Evolutionary conservation across 331 rosid genomes (phyloP), one percentile per base, ranked within the genome.

Genomic region (Dryas integrifolia): DNA sequence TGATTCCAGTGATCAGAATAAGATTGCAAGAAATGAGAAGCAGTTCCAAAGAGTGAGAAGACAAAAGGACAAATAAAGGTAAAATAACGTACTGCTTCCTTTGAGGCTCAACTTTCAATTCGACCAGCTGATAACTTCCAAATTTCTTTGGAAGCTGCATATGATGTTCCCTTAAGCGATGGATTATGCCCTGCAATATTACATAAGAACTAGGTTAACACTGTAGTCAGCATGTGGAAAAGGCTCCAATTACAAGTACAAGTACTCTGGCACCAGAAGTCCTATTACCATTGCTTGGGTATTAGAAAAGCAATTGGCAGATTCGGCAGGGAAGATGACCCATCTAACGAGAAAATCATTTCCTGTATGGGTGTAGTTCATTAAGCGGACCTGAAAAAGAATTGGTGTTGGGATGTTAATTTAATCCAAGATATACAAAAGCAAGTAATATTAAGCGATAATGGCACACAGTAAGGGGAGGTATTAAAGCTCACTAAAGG

Each of bases 91-190:
- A 85, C 88, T 16, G 65, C 70, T 79, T 79, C 26, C 2, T 15
- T 24, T 67, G 76, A 71, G 88, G 81, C 58, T 81, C 74, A 57
- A 76, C 69, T 61, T 85, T 72, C 50, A 85, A 59, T 59, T 70
- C 69, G 69, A 53, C 88, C 76, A 85, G 75, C 75, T 73, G 82
- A 68, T 81, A 81, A 59, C 80, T 79, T 73, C 88, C 88, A 57
- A 81, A 81, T 53, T 85, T 81, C 62, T 67, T 70, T 46, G 88
- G 88, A 65, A 85, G 86, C 65, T 78, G 86, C 88, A 85, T 58
- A 10, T 64, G 75, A 64, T 71, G 82, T 60, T 76, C 84, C 66
- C 45, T 85, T 35, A 85, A 76, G 49, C 63, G 86, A 56, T 48
- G n/a, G 58, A 85, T 64, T 49, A 85, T 72, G 74, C 38, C 69